Percentiles rank a stretch among this genome's conserved stretches.
Evolutionary conservation across 257 asterid species (phyloP).

Genomic region (Echites panduratus): DNA sequence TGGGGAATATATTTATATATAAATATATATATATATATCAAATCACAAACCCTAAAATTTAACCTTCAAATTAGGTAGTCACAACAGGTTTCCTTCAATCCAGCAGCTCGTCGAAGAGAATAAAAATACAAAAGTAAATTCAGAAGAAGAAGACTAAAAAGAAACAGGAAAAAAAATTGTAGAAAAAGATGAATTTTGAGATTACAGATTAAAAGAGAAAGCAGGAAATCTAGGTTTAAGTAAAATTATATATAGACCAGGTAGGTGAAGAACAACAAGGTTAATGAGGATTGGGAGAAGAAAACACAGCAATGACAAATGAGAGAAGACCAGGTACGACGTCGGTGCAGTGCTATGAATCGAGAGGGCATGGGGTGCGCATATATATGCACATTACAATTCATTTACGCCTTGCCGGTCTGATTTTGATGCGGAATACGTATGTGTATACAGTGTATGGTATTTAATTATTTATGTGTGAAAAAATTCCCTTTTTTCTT

Average conservation of each 20-base stretch:
- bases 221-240: background rate
- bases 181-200: background rate
- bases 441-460: background rate
- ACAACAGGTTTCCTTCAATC: constrained; percentile 9
- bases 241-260: background rate
- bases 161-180: background rate
- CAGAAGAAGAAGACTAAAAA: background rate
- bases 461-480: background rate
- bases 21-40: background rate
- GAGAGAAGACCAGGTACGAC: constrained; percentile 10
- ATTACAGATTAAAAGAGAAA: background rate
- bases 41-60: constrained; percentile 17
- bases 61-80: constrained; percentile 17
- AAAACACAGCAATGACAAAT: background rate
- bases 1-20: no score
- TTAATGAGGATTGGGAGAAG: constrained; percentile 12
- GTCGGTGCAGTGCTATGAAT: constrained; percentile 8
- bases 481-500: no score
- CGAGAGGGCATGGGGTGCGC: background rate
- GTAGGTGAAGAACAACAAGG: constrained; percentile 2
- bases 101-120: background rate
- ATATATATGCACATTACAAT: no score
- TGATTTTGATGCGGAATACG: background rate
- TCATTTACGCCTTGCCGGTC: background rate
- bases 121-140: constrained; percentile 8